Base-by-base conservation (phyloP, 2,329 filamentous ascomycete species). In the Byssochlamys sp. region DNA sequence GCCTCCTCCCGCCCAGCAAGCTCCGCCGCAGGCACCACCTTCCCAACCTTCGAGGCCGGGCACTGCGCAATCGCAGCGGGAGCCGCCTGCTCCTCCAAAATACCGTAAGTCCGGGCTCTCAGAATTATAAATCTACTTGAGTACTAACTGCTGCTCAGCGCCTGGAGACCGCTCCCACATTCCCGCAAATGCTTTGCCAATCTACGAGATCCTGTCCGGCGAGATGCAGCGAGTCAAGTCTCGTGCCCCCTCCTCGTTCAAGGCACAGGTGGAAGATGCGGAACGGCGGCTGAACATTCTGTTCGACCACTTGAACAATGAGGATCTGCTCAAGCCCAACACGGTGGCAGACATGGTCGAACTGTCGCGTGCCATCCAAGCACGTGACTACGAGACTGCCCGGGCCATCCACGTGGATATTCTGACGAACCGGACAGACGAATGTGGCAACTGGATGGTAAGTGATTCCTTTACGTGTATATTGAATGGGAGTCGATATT, bases 241-340 rank as follows among this genome's bases (percentile, higher is more conserved):
- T 31, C 88, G 90, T 64, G 94, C 94, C 0, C 94, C 94, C 19
- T 79, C 87, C n/a, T 86, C 87, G 14, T 96, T 94, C 76, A 87
- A 89, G 61, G 82, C 86, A 12, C 91, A 97, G 71, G 91, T 99
- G 24, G 89, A 90, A 66, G 94, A 97, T 71, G 94, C 91, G 1
- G 90, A 96, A 71, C 96, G 96, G 76, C 86, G 94, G 28, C 81
- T 99, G 59, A 89, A 89, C 66, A 86, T 96, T 54, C 79, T 99
- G n/a, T 97, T 96, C 71, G 92, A 99, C 69, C 91, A 96, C 72
- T 80, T 99, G 52, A 99, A 97, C 80, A 97, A 97, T 64, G 88
- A 91, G 68, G 91, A 97, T 68, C 79, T 96, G 48, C 80, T 97
- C 56, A 89, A 88, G 76, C 83, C 88, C 1, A 86, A 89, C 67